Base-by-base conservation (phyloP, 148 eudicot genomes). In the Dysphania ambrosioides region DNA sequence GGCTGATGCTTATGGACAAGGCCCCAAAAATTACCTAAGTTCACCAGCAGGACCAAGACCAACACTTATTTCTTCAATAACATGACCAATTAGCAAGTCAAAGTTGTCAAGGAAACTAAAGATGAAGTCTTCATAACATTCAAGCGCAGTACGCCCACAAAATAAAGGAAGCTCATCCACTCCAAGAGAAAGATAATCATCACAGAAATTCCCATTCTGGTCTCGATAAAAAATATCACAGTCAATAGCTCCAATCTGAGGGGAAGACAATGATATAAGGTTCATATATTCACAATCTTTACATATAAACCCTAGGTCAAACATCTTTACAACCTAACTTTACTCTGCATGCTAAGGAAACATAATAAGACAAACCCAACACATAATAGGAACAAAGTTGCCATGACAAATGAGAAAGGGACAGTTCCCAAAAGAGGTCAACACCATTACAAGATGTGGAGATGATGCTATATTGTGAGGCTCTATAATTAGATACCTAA, bases 31-130 rank as follows among this genome's bases (percentile, higher is more conserved):
- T 76, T 85, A 87, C 88, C 90, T 87, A 59, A 89, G 88, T 79
- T 89, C 93, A 24, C 90, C 93, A 66, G 78, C 83, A 23, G 93
- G 93, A 41, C 93, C 93, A 65, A 89, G 85, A 67, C 93, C 93
- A 53, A 89, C 80, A 40, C 87, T 78, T 35, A 89, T 77, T 77
- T 89, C 90, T 82, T 82, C 87, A 63, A 88, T 88, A 58, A 79
- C 60, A 35, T 44, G 68, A 59, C 91, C 91, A 65, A 88, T 79
- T n/a, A 82, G 70, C 23, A 78, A 74, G 63, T 80, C 87, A 82
- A 88, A 88, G 66, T 82, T 85, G 77, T 80, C 75, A 16, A 84
- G 80, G 78, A 85, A 88, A 78, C 81, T 85, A 40, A 60, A 24
- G 68, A 88, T 85, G 80, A 88, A 83, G 77, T 88, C 87, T 82